A percentile compares a stretch with the other conserved stretches of the same genome.
phyloP scores from a whole-genome alignment of 2,329 filamentous ascomycete species.

The Penicillium sp. region DNA sequence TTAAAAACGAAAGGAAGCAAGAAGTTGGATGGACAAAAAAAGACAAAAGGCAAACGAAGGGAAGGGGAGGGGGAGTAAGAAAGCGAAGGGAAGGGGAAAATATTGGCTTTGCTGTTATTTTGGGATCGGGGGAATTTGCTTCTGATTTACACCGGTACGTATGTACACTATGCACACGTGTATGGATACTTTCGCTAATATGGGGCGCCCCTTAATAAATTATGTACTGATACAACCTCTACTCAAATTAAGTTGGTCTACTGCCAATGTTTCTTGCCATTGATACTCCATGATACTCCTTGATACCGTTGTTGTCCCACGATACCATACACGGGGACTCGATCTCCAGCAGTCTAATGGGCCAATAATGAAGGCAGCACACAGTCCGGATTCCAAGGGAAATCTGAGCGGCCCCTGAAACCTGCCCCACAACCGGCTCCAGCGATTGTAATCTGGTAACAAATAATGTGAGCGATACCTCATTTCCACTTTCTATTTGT shows the following conservation, averaged over 20 bases:
- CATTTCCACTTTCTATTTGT: slow-evolving; percentile 12
- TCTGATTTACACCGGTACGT: slow-evolving; percentile 26
- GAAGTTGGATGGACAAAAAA: slow-evolving; percentile 24
- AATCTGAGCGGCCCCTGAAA: slow-evolving; percentile 30
- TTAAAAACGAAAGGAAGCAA: slow-evolving; percentile 27
- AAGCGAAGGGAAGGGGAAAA: slow-evolving; percentile 17
- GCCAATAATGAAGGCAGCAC: slow-evolving; percentile 6
- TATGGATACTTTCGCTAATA: slow-evolving; percentile 8
- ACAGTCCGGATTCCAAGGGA: slow-evolving; percentile 20
- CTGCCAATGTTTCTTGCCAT: too few species aligned
- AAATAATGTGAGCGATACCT: slow-evolving; percentile 18
- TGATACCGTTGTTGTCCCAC: neutral
- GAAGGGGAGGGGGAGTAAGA: slow-evolving; percentile 10
- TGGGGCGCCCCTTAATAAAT: neutral
- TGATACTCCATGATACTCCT: too few species aligned
- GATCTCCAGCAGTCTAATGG: neutral
- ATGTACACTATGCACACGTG: slow-evolving; percentile 5
- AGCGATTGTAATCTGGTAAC: slow-evolving; percentile 14
- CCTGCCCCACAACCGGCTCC: slow-evolving; percentile 20
- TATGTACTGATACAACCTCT: neutral
- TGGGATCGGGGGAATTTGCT: slow-evolving; percentile 17
- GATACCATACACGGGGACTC: neutral
- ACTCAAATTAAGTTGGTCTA: too few species aligned
- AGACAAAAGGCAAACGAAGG: slow-evolving; percentile 19
- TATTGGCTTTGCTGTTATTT: slow-evolving; percentile 20